Evolutionary conservation across 768 basidiomycete genomes (phyloP).

Genomic region (Lyophyllum atratum): DNA sequence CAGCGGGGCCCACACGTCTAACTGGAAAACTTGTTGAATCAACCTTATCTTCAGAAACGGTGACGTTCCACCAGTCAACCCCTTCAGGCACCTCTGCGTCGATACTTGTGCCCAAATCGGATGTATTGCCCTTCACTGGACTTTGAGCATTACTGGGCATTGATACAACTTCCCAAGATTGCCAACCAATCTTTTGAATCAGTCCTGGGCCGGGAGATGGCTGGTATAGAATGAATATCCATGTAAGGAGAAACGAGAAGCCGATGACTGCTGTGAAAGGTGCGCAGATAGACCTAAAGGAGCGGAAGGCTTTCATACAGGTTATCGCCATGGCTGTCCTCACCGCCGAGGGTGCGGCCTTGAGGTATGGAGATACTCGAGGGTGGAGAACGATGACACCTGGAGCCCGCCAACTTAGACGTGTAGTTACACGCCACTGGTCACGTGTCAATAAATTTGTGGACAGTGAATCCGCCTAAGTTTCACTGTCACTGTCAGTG

Average conservation of each 20-base stretch:
- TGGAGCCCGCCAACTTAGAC: too few relatives aligned
- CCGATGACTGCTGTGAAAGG: constrained; percentile 62
- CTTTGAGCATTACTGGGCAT: constrained; percentile 21
- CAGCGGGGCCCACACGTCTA: constrained; percentile 80
- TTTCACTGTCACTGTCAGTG: too few relatives aligned
- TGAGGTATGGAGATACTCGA: background rate
- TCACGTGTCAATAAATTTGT: constrained; percentile 20
- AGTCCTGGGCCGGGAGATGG: constrained; percentile 72
- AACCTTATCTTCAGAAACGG: constrained; percentile 37
- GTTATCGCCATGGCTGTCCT: constrained; percentile 38
- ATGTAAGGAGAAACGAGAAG: constrained; percentile 74
- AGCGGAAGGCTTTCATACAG: constrained; percentile 48
- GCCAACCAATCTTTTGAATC: constrained; percentile 82
- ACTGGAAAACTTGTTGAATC: constrained; percentile 73
- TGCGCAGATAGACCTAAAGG: constrained; percentile 52
- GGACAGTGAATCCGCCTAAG: background rate
- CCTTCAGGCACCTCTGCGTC: constrained; percentile 23
- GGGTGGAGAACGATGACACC: constrained; percentile 6
- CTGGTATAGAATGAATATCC: constrained; percentile 81
- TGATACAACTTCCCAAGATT: constrained; percentile 75
- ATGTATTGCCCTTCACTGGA: constrained; percentile 13
- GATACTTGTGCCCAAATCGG: constrained; percentile 12
- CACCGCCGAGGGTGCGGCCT: constrained; percentile 20
- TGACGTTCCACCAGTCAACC: constrained; percentile 75
- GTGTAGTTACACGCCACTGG: background rate